Percentiles rank a stretch among this genome's conserved stretches.
These are phyloP conservation scores for Cladobotryum protrusum DNA, from an alignment of 2,329 filamentous ascomycete genomes.

Conservation along the genomic window DNA sequence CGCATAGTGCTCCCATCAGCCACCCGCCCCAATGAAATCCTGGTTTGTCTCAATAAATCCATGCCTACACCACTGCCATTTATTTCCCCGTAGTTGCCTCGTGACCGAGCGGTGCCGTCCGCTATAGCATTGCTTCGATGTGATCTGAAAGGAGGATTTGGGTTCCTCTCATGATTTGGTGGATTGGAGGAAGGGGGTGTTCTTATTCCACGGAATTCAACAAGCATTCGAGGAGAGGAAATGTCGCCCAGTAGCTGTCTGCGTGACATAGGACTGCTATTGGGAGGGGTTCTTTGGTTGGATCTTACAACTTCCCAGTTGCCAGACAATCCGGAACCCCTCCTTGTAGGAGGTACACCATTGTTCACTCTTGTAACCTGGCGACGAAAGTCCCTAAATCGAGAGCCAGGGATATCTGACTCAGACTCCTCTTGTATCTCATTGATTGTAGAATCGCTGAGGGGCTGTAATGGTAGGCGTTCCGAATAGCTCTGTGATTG, in stretches of 20 bases:
- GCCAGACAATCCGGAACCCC: not conserved
- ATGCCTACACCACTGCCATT: not conserved
- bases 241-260: not conserved
- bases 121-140: not conserved
- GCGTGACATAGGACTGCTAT: not conserved
- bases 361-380: not conserved
- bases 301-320: too few relatives aligned
- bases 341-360: not conserved
- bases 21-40: not conserved
- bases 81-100: not conserved
- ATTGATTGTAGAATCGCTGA: conserved; percentile 16
- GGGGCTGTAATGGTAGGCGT: conserved; percentile 14
- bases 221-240: not conserved
- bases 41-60: not conserved
- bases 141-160: not conserved
- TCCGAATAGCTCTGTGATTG: not conserved
- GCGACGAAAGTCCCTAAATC: not conserved
- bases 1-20: not conserved
- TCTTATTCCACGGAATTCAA: conserved; percentile 9
- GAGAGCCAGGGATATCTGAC: conserved; percentile 7
- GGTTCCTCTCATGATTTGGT: conserved; percentile 6
- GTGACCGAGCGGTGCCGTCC: not conserved
- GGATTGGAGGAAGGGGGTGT: conserved; percentile 23
- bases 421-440: conserved; percentile 12
- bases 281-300: not conserved